A percentile compares a stretch with the other conserved stretches of the same genome.
phyloP scores from a whole-genome alignment of 805 yeast species.

The Osmozyma mogii region DNA sequence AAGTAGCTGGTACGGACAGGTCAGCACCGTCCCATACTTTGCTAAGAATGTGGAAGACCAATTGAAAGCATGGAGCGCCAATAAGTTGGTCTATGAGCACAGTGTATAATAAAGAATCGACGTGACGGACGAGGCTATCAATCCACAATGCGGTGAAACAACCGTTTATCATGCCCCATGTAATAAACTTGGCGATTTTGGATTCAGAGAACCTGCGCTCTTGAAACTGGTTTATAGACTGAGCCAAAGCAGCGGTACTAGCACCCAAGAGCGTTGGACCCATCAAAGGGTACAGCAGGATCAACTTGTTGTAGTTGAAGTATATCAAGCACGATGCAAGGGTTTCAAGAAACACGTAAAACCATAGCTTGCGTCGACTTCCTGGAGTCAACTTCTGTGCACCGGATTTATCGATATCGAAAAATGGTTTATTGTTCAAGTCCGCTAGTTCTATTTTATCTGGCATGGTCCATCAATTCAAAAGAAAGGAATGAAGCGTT shows the following conservation, averaged over 20 bases:
- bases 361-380: conserved; percentile 7
- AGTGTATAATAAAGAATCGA: conserved; percentile 30
- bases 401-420: conserved; percentile 6
- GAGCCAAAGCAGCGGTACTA: conserved; percentile 35
- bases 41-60: conserved; percentile 39
- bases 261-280: conserved; percentile 34
- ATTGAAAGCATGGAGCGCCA: conserved; percentile 50
- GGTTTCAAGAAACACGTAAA: conserved; percentile 20
- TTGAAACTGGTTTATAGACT: conserved; percentile 31
- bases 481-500: no score
- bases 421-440: conserved; percentile 11
- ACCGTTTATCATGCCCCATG: conserved; percentile 60
- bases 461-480: no score
- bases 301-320: conserved; percentile 20
- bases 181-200: conserved; percentile 37
- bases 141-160: conserved; percentile 49
- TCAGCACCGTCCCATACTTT: conserved; percentile 50
- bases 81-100: conserved; percentile 46
- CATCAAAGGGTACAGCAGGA: conserved; percentile 16
- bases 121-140: conserved; percentile 30
- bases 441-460: conserved; percentile 11
- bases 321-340: conserved; percentile 20
- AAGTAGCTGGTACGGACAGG: conserved; percentile 16
- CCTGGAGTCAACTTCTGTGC: no score
- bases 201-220: conserved; percentile 23